Base-by-base conservation (phyloP, 768 basidiomycete species). In the Leccinum fibrillosum region DNA sequence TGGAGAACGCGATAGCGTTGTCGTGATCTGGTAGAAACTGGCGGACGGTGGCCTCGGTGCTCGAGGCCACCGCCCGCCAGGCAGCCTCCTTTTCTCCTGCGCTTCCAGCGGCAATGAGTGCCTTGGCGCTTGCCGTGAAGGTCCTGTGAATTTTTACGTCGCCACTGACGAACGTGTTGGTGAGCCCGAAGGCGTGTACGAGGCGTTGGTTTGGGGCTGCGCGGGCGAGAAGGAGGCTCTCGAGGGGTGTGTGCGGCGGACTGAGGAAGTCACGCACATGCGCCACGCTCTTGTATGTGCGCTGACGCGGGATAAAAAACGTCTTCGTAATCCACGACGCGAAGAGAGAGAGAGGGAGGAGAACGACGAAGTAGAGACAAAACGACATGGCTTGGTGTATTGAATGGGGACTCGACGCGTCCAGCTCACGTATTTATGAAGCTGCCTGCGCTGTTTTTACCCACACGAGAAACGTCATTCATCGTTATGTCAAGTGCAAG, bases 111-210 rank as follows among this genome's bases (percentile, higher is more conserved):
- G 53, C 12, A 23, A 71, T 59, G 8, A 73, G 56, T 3, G 53
- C 52, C 57, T 66, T 71, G 32, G 70, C 70, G 6, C 21, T 52
- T 5, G 53, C 45, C 5, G 62, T 64, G 13, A 73, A 72, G 0
- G 47, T 21, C 26, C 55, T 64, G 58, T 85, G 70, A 0, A 72
- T 39, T 21, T 61, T 57, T 0, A 58, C 10, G 4, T 80, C 73
- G 0, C 53, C 32, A 37, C 76, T 79, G 25, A 86, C 83, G 42
- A 86, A 86, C 0, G 85, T 82, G 49, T 79, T 86, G 0, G 79
- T 75, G 9, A 74, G 30, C 0, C 62, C 63, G 5, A 73, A 72
- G 0, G 73, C 72, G 2, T 62, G 51, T 0, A 73, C 59, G 0
- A 73, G 69, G 0, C 73, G 59, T 25, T 65, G 25, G 5, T 72